A percentile compares a stretch with the other conserved stretches of the same genome.
Conservation (phyloP, 805 yeast species). For the Candida palmyrensis region DNA sequence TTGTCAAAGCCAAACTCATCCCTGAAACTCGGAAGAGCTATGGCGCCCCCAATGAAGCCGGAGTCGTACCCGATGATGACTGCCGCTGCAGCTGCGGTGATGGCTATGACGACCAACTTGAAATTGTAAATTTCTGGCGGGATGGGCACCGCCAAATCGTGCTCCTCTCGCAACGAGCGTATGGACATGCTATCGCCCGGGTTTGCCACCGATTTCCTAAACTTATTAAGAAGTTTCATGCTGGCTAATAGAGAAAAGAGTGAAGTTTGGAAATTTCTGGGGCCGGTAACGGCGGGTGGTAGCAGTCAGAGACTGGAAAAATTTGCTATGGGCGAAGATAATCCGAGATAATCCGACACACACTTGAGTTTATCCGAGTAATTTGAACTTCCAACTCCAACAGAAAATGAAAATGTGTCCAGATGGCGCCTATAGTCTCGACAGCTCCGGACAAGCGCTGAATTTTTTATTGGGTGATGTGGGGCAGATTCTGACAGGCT, state of each 20-base stretch:
- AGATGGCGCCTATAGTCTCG: too few species aligned
- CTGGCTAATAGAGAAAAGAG: too few species aligned
- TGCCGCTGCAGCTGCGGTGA: conserved; percentile 46
- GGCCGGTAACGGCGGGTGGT: too few species aligned
- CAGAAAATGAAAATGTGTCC: too few species aligned
- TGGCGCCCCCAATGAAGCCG: conserved; percentile 52
- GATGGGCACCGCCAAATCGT: conserved; percentile 4
- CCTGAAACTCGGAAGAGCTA: conserved; percentile 40
- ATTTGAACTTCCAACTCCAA: too few species aligned
- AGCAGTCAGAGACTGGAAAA: background rate
- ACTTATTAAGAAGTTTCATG: background rate
- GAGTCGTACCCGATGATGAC: conserved; percentile 52
- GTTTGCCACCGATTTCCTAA: conserved; percentile 3
- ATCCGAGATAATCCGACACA: too few species aligned
- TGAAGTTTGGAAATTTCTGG: too few species aligned
- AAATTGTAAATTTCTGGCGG: conserved; percentile 43
- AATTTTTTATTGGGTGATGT: too few species aligned
- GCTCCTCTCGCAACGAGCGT: conserved; percentile 1
- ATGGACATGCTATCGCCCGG: conserved; percentile 7
- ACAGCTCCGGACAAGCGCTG: too few species aligned
- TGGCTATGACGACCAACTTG: conserved; percentile 37
- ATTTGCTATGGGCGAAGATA: too few species aligned
- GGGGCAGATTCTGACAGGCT: too few species aligned
- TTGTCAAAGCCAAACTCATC: conserved; percentile 38
- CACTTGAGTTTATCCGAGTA: too few species aligned